These are phyloP conservation scores for Aspergillus sp. DNA, from an alignment of 2,329 filamentous ascomycete species.

Conservation along the genomic window DNA sequence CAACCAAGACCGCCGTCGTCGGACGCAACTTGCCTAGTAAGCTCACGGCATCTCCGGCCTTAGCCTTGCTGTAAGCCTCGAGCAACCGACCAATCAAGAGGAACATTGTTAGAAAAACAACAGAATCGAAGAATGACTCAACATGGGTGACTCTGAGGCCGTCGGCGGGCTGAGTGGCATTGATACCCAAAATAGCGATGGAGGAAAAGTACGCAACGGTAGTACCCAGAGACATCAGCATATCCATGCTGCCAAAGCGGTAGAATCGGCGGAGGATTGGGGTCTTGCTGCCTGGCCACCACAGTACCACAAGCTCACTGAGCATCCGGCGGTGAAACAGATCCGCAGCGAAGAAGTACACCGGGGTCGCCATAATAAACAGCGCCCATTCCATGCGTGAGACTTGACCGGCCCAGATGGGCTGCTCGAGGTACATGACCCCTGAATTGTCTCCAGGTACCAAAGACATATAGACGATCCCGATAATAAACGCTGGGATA, in stretches of 20 bases:
- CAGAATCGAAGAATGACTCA: conserved; percentile 76
- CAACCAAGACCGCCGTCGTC: too few relatives aligned
- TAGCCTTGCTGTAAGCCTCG: conserved; percentile 89
- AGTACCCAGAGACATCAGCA: conserved; percentile 85
- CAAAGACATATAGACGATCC: conserved; percentile 88
- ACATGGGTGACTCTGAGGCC: too few relatives aligned
- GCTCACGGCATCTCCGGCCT: conserved; percentile 81
- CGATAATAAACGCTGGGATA: conserved; percentile 33
- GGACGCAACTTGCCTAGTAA: conserved; percentile 78
- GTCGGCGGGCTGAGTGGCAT: conserved; percentile 47
- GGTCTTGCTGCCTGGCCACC: conserved; percentile 72
- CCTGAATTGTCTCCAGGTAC: conserved; percentile 60
- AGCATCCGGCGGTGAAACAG: conserved; percentile 60
- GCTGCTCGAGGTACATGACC: conserved; percentile 67
- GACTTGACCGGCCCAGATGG: conserved; percentile 68
- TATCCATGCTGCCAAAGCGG: conserved; percentile 96
- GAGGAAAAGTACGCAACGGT: conserved; percentile 85
- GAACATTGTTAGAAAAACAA: conserved; percentile 88
- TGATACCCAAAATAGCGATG: conserved; percentile 71
- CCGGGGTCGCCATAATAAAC: conserved; percentile 58
- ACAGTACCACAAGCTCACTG: conserved; percentile 75
- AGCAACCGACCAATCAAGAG: conserved; percentile 62
- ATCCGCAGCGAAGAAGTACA: too few relatives aligned
- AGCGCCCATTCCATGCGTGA: conserved; percentile 76
- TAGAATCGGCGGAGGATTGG: conserved; percentile 76